A percentile compares a stretch with the other conserved stretches of the same genome.
Conservation (phyloP, 306 rosid genomes). For the Abrus pulchellus region DNA sequence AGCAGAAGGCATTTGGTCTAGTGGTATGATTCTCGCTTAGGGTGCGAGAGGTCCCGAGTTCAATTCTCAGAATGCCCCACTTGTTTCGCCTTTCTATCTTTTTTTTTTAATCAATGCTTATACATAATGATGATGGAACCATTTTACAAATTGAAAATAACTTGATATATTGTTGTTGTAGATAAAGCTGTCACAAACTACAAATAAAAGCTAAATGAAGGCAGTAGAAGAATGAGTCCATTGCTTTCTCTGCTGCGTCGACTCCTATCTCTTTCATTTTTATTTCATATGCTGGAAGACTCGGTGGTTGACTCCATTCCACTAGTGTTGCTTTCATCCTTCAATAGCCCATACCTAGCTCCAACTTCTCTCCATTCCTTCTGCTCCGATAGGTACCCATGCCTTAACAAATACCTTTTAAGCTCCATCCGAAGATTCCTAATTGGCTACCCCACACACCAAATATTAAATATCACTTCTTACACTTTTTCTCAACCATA, state of each 20-base stretch:
- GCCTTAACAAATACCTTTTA: slow-evolving; percentile 44
- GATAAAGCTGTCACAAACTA: not conserved
- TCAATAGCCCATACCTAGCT: slow-evolving; percentile 36
- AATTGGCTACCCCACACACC: slow-evolving; percentile 44
- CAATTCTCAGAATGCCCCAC: slow-evolving; percentile 45
- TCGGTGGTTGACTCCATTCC: not conserved
- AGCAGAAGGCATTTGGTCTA: slow-evolving; percentile 54
- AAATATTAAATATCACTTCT: slow-evolving; percentile 9
- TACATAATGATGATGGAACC: not conserved
- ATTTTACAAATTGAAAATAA: too few relatives aligned
- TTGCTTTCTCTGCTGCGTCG: too few relatives aligned
- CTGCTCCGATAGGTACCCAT: slow-evolving; percentile 37
- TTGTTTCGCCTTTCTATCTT: not conserved
- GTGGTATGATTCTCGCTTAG: slow-evolving; percentile 51
- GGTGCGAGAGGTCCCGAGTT: slow-evolving; percentile 52
- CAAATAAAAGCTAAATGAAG: not conserved
- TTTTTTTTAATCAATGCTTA: not conserved
- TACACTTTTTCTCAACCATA: not conserved
- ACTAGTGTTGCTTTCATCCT: slow-evolving; percentile 42
- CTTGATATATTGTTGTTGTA: too few relatives aligned
- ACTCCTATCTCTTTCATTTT: not conserved
- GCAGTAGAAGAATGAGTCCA: too few relatives aligned
- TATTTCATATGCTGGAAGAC: too few relatives aligned
- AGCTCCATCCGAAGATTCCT: slow-evolving; percentile 47
- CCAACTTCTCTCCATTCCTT: slow-evolving; percentile 51